These are phyloP conservation scores for Agrocybe pediades DNA, from an alignment of 768 basidiomycete species.

Conservation along the genomic window DNA sequence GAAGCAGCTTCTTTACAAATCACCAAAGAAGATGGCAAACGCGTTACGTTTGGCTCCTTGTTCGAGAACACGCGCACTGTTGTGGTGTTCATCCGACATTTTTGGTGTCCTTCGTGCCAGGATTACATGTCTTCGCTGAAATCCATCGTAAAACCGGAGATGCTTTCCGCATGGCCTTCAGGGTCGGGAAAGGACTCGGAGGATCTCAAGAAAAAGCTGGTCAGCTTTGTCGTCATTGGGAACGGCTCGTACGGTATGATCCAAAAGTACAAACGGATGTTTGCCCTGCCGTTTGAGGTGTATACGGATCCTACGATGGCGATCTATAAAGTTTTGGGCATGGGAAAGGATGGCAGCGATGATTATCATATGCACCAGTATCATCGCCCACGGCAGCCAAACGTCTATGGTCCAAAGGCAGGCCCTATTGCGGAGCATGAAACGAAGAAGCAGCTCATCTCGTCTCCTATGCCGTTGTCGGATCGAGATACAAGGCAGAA, in stretches of 20 bases:
- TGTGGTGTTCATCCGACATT: constrained; percentile 86
- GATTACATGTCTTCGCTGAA: constrained; percentile 80
- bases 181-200: constrained; percentile 11
- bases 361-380: constrained; percentile 5
- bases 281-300: constrained; percentile 68
- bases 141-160: constrained; percentile 43
- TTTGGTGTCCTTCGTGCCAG: constrained; percentile 86
- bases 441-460: constrained; percentile 6
- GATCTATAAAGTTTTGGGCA: constrained; percentile 76
- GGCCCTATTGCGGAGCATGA: neutral
- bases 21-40: constrained; percentile 65
- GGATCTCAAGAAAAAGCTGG: constrained; percentile 29
- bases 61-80: constrained; percentile 58
- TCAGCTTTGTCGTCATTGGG: constrained; percentile 73
- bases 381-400: constrained; percentile 2
- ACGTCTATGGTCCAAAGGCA: neutral
- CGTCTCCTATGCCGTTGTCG: constrained; percentile 2
- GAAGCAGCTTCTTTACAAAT: constrained; percentile 65
- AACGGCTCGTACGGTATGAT: constrained; percentile 81
- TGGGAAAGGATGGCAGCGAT: constrained; percentile 40
- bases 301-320: constrained; percentile 78
- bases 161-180: constrained; percentile 27
- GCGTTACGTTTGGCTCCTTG: constrained; percentile 69
- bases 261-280: constrained; percentile 75
- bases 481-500: neutral